Evolutionary conservation across 2,329 filamentous ascomycete species (phyloP).

Genomic region (Aspergillus sp.): DNA sequence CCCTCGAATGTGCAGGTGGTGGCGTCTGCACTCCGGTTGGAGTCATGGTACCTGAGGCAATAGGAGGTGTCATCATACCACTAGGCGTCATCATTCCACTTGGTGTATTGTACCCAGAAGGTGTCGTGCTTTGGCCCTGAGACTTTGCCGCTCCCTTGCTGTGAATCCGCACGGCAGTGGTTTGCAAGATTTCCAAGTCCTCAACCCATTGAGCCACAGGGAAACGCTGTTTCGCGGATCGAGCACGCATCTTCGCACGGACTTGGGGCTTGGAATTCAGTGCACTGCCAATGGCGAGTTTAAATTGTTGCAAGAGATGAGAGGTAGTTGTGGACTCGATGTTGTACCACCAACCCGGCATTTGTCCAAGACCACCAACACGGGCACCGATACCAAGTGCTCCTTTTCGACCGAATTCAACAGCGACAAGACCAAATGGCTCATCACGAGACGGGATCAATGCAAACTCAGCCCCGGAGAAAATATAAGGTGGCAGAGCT

Average conservation of each 20-base stretch:
- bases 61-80: constrained; percentile 17
- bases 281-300: constrained; percentile 61
- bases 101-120: constrained; percentile 45
- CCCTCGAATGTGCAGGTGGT: constrained; percentile 29
- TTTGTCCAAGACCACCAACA: constrained; percentile 67
- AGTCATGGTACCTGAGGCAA: constrained; percentile 23
- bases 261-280: constrained; percentile 57
- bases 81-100: constrained; percentile 33
- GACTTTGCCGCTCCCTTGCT: constrained; percentile 41
- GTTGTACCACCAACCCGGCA: constrained; percentile 71
- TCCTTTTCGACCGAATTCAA: constrained; percentile 68
- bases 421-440: constrained; percentile 67
- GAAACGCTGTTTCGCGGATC: constrained; percentile 65
- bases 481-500: constrained; percentile 64
- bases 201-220: constrained; percentile 67
- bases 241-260: constrained; percentile 62
- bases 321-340: constrained; percentile 64
- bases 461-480: constrained; percentile 67
- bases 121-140: constrained; percentile 32
- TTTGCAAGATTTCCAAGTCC: constrained; percentile 62
- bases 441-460: constrained; percentile 68
- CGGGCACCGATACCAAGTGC: constrained; percentile 65
- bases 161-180: constrained; percentile 58
- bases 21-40: constrained; percentile 35
- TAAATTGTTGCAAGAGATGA: constrained; percentile 65